These are phyloP conservation scores for Ganoderma leucocontextum DNA, from an alignment of 1,284 basidiomycete genomes.

Conservation along the genomic window DNA sequence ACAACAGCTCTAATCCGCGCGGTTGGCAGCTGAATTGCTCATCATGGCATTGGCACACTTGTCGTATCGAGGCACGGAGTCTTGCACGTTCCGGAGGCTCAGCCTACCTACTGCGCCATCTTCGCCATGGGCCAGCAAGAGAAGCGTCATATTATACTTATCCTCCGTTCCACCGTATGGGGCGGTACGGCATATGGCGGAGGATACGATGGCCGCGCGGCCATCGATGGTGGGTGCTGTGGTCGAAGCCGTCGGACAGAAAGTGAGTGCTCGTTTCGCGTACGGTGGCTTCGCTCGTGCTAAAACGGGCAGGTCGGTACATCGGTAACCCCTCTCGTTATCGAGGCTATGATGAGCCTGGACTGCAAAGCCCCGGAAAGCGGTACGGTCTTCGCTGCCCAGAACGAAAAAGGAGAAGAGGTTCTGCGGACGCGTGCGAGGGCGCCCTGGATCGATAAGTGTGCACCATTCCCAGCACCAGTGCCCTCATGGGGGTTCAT, in stretches of 20 bases:
- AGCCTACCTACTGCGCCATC: not conserved
- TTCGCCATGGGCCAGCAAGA: not conserved
- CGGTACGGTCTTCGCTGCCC: constrained; percentile 23
- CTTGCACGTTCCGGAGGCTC: not conserved
- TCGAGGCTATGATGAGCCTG: not conserved
- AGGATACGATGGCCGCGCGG: not conserved
- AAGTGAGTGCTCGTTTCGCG: constrained; percentile 3
- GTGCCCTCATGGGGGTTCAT: constrained; percentile 25
- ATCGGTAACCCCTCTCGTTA: not conserved
- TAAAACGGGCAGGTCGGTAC: not conserved
- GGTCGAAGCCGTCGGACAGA: not conserved
- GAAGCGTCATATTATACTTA: not conserved
- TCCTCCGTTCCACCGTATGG: not conserved
- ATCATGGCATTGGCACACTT: constrained; percentile 1
- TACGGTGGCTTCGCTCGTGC: constrained; percentile 1
- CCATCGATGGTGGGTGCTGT: constrained; percentile 6
- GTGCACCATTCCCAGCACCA: constrained; percentile 13
- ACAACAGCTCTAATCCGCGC: not conserved
- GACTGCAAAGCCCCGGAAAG: constrained; percentile 21
- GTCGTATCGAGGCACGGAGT: constrained; percentile 4
- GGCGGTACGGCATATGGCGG: not conserved
- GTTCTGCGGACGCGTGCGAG: constrained; percentile 17
- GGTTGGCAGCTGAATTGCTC: not conserved
- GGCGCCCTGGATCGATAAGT: constrained; percentile 13
- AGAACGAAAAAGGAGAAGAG: constrained; percentile 16